Conservation (phyloP, 495 filamentous ascomycete species). For the Aspergillus carlsbadensis region DNA sequence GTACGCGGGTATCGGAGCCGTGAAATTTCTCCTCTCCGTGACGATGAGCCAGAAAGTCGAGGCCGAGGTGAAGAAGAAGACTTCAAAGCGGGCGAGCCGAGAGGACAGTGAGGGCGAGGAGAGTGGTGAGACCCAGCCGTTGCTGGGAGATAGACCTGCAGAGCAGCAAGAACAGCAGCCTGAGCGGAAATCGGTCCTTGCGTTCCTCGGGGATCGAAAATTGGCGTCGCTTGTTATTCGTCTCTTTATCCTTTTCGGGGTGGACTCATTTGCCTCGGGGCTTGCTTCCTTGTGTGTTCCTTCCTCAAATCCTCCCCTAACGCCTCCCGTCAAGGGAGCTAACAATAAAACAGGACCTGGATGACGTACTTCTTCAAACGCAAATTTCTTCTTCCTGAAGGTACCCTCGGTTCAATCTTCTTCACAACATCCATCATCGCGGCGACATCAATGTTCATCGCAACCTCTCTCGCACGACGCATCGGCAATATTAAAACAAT, state of each 20-base stretch:
- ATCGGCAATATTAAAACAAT: constrained; percentile 83
- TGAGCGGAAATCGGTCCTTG: constrained; percentile 32
- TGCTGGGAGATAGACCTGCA: constrained; percentile 37
- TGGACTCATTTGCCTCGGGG: constrained; percentile 79
- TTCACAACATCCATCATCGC: constrained; percentile 64
- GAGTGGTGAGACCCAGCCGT: constrained; percentile 40
- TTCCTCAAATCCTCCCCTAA: not conserved
- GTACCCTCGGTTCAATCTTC: constrained; percentile 69
- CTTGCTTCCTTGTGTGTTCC: constrained; percentile 63
- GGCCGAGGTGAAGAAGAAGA: constrained; percentile 13
- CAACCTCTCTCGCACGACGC: constrained; percentile 70
- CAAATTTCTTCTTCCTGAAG: constrained; percentile 70
- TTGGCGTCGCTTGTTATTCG: constrained; percentile 62
- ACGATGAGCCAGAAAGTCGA: constrained; percentile 61
- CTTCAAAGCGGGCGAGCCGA: not conserved
- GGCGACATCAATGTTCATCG: constrained; percentile 67
- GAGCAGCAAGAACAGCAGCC: not conserved
- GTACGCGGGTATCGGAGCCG: constrained; percentile 64
- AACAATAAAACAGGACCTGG: constrained; percentile 47
- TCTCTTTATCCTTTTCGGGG: constrained; percentile 70
- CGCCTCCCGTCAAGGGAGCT: not conserved
- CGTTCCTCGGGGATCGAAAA: constrained; percentile 51
- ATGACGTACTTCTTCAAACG: constrained; percentile 75
- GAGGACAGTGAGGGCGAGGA: constrained; percentile 12
- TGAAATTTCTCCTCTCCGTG: constrained; percentile 64